Evolutionary conservation across 306 rosid genomes (phyloP), one percentile per base, ranked within the genome.

Genomic region (Lathyrus sativus): DNA sequence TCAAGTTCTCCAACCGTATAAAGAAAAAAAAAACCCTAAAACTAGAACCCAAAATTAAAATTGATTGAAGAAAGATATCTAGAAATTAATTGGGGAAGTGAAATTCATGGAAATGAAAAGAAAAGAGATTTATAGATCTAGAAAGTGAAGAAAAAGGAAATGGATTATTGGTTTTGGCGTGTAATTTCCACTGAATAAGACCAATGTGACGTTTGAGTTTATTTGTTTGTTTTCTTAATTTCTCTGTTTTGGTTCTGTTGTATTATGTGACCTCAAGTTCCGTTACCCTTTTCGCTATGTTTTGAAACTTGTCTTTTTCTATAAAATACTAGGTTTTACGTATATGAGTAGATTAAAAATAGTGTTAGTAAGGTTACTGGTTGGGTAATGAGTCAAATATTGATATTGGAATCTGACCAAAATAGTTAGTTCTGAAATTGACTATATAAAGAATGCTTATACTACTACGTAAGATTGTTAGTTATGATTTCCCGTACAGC

Each of bases 1-100:
- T 70, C 72, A 49, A 55, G 38, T 63, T 60, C 74, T 44, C 66
- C 24, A 28, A 55, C 49, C 60, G 43, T 44, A 65, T 73, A 72
- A 62, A 71, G 4, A 26, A 4, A 6, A 11, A 70, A 38, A 45
- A 67, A 58, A 61, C 62, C 59, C 67, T 56, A 54, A 49, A 73
- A 53, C 24, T 22, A 31, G 15, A 70, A 31, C 26, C 42, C 22
- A 65, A 74, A 70, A 44, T 71, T 65, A 33, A 70, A 3, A 41
- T 54, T 54, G 44, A 29, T 53, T 53, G 35, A 58, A 35, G 6
- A 56, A 75, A 72, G 5, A 56, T 71, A 72, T 3, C 61, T 3
- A 79, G 19, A 53, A 62, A 51, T 31, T 31, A 31, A 65, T 7
- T 26, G 42, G 8, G 41, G 61, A 64, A 65, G 7, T 11, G 6